These are phyloP conservation scores for Penicillium longicatenatum DNA, from an alignment of 495 filamentous ascomycete genomes.

Conservation along the genomic window DNA sequence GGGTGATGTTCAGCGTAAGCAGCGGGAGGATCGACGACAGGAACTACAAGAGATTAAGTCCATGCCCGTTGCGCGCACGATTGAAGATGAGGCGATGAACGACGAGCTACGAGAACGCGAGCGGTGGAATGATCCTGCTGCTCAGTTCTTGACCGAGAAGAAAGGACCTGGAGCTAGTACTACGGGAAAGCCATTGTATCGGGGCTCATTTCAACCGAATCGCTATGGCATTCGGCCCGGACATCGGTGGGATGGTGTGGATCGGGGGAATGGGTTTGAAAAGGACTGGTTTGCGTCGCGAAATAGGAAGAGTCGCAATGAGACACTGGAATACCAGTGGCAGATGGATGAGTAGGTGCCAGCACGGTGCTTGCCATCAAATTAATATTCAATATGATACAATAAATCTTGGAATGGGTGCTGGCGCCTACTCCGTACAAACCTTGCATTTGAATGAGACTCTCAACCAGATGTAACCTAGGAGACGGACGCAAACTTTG, in stretches of 20 bases:
- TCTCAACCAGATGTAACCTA: no score
- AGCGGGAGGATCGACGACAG: slow-evolving; percentile 59
- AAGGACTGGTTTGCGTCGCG: slow-evolving; percentile 88
- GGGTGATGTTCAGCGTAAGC: slow-evolving; percentile 78
- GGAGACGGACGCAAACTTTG: no score
- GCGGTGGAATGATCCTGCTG: slow-evolving; percentile 94
- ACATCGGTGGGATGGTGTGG: slow-evolving; percentile 96
- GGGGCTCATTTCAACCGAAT: slow-evolving; percentile 82
- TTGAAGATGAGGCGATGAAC: slow-evolving; percentile 84
- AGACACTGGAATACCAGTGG: slow-evolving; percentile 87
- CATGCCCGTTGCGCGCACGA: slow-evolving; percentile 75
- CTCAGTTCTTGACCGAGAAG: slow-evolving; percentile 68
- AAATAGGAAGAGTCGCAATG: slow-evolving; percentile 71
- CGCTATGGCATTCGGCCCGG: slow-evolving; percentile 92
- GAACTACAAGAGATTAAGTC: slow-evolving; percentile 73
- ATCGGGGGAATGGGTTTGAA: slow-evolving; percentile 92
- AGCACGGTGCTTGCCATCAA: background rate
- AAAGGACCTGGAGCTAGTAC: slow-evolving; percentile 41
- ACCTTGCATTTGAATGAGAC: background rate
- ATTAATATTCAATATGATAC: background rate
- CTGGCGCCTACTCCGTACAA: slow-evolving; percentile 17
- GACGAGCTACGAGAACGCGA: slow-evolving; percentile 71
- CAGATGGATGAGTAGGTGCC: slow-evolving; percentile 78
- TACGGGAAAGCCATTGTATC: slow-evolving; percentile 74
- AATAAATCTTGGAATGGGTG: slow-evolving; percentile 12